Evolutionary conservation across 306 rosid species (phyloP).

Genomic region (Cyamopsis tetragonoloba): DNA sequence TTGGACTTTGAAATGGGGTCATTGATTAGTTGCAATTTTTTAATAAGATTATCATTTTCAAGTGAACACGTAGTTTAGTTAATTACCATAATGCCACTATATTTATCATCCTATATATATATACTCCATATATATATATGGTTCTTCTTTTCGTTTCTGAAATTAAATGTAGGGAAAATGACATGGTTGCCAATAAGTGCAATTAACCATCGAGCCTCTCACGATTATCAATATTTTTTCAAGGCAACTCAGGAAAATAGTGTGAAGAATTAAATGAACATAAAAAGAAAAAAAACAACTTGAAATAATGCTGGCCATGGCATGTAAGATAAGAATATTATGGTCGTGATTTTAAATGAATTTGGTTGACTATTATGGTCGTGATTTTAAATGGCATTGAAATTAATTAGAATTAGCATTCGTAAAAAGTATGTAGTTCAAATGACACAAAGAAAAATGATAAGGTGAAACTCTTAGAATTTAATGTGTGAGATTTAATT

Average conservation of each 20-base stretch:
- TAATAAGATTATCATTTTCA: slow-evolving; percentile 13
- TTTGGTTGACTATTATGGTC: background rate
- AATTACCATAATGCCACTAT: slow-evolving; percentile 16
- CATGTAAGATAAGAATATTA: too few species aligned
- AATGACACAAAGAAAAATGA: too few species aligned
- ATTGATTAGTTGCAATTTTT: background rate
- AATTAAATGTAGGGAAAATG: background rate
- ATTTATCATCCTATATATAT: background rate
- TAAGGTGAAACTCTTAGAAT: too few species aligned
- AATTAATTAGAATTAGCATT: too few species aligned
- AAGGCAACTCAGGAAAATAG: background rate
- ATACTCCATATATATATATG: too few species aligned
- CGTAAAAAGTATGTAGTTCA: too few species aligned
- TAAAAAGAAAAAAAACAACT: too few species aligned
- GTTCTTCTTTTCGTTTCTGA: background rate
- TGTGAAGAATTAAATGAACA: background rate
- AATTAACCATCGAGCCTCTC: slow-evolving; percentile 22
- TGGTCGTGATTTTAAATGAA: background rate
- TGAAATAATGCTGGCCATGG: slow-evolving; percentile 21
- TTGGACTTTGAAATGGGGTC: slow-evolving; percentile 9
- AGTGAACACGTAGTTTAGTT: slow-evolving; percentile 17
- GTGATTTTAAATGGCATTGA: too few species aligned
- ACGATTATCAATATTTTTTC: slow-evolving; percentile 1
- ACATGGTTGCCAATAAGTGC: slow-evolving; percentile 9
- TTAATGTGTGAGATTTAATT: too few species aligned